Evolutionary conservation across 2,329 filamentous ascomycete genomes (phyloP), one percentile per base, ranked within the genome.

Genomic region (Emmonsiellopsis sp.): DNA sequence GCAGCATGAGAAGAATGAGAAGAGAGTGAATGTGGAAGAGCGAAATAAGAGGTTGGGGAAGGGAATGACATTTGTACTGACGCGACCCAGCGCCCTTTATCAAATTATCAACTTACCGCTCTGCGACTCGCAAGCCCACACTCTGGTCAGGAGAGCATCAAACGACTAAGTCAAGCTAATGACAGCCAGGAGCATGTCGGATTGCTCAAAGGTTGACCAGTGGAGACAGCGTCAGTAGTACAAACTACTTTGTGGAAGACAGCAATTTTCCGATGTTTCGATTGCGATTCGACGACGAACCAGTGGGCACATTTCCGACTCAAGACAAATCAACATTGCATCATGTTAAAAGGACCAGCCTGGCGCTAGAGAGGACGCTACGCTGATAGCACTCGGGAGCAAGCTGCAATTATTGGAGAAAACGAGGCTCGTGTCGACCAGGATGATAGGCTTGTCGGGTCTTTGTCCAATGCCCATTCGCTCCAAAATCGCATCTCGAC

Each of bases 71-170:
- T 44, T 26, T 26, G 20, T 26, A 5, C 20, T 26, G 20, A 26
- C 20, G 20, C 20, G 16, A 44, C 7, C 32, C 11, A 15, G 37
- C 13, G 35, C 16, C 10, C 35, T 52, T 38, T 46, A 45, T n/a
- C 35, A 32, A 11, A 1, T 32, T 37, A 31, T 43, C 26, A 43
- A 44, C 51, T 53, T 49, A 53, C 51, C 31, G 13, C 11, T 20
- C 31, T 37, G 35, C 34, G 31, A 49, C 44, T 32, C 11, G 31
- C 16, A 49, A 34, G 15, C 11, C 10, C 11, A 16, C 48, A n/a
- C 4, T 47, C 41, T 43, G 26, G 35, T 48, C 50, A 53, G 38
- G 51, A 13, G 15, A 51, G 54, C 49, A 50, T 41, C 53, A 52
- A 26, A 51, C 46, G 31, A 44, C 30, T 6, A 43, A 26, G 44